phyloP scores from a whole-genome alignment of 2,329 filamentous ascomycete species.

The Dothideomycetes sp. region DNA sequence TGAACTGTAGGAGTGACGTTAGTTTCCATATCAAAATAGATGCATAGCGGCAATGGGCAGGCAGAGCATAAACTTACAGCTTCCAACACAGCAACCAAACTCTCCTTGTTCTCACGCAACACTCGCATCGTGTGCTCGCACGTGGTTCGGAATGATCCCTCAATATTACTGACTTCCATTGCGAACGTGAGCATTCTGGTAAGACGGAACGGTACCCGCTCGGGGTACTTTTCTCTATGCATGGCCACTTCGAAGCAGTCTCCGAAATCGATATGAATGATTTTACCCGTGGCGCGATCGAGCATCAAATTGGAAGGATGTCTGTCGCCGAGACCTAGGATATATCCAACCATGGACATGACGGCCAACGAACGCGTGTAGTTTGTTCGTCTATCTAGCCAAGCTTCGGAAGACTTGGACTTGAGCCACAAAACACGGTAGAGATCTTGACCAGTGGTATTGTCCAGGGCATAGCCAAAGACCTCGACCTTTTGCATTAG shows the following conservation, averaged over 20 bases:
- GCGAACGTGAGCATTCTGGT: slow-evolving; percentile 99
- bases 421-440: slow-evolving; percentile 98
- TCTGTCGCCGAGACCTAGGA: slow-evolving; percentile 88
- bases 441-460: slow-evolving; percentile 95
- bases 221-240: slow-evolving; percentile 98
- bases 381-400: slow-evolving; percentile 96
- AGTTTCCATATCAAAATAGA: no score
- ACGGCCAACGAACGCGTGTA: slow-evolving; percentile 95
- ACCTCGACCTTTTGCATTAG: slow-evolving; percentile 99
- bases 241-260: slow-evolving; percentile 99
- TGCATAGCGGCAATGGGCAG: no score
- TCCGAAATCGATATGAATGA: slow-evolving; percentile 97
- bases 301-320: slow-evolving; percentile 98
- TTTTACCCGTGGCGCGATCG: slow-evolving; percentile 88
- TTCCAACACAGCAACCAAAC: slow-evolving; percentile 94
- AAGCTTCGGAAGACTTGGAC: slow-evolving; percentile 94
- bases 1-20: no score
- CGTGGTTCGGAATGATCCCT: slow-evolving; percentile 94
- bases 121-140: slow-evolving; percentile 99
- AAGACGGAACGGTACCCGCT: slow-evolving; percentile 92
- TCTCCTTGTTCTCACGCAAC: slow-evolving; percentile 92
- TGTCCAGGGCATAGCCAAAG: slow-evolving; percentile 97
- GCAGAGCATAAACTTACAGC: no score
- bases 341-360: slow-evolving; percentile 99
- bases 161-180: slow-evolving; percentile 99